Conservation (phyloP, 75 land plant genomes). For the Picea glauca region DNA sequence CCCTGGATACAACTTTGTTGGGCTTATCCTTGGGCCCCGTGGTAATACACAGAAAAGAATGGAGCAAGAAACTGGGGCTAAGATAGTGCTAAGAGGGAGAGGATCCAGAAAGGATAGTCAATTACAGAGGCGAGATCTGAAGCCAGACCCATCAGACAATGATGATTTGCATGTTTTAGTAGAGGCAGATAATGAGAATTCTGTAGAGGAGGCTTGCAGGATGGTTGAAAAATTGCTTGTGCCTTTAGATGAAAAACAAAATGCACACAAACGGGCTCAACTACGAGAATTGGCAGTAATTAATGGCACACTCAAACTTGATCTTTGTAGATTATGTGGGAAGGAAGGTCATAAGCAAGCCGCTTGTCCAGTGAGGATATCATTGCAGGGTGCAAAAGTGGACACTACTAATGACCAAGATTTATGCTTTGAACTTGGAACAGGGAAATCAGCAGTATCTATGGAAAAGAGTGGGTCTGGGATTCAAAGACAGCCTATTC, state of each 20-base stretch:
- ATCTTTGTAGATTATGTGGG: conserved; percentile 10
- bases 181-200: conserved; percentile 39
- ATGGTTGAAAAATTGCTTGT: conserved; percentile 56
- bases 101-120: conserved; percentile 28
- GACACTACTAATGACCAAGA: not conserved
- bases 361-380: conserved; percentile 6
- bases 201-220: conserved; percentile 36
- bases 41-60: conserved; percentile 42
- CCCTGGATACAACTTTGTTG: conserved; percentile 54
- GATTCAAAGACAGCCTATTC: not conserved
- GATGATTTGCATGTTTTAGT: conserved; percentile 55
- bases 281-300: conserved; percentile 31
- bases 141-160: conserved; percentile 18
- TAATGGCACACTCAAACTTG: conserved; percentile 16
- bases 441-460: not conserved
- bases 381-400: not conserved
- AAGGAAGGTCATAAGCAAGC: conserved; percentile 16
- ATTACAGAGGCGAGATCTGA: conserved; percentile 19
- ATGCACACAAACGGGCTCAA: conserved; percentile 27
- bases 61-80: conserved; percentile 57
- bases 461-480: not conserved
- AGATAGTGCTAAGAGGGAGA: conserved; percentile 40
- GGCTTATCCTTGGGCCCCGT: conserved; percentile 49
- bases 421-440: not conserved
- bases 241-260: conserved; percentile 24